phyloP scores from a whole-genome alignment of 2,329 filamentous ascomycete genomes.

The Aspergillus fischeri region DNA sequence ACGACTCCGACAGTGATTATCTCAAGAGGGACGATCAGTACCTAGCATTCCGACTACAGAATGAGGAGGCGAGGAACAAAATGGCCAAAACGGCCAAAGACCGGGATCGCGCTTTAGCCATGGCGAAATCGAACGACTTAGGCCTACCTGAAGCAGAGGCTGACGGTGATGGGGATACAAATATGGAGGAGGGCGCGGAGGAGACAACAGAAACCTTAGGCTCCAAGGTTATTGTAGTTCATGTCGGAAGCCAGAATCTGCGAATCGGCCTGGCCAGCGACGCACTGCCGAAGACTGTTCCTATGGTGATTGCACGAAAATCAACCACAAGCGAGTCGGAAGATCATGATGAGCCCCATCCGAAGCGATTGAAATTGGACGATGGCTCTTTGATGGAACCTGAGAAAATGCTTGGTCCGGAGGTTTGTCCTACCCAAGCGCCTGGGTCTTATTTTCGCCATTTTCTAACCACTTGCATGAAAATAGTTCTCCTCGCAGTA shows the following conservation, averaged over 20 bases:
- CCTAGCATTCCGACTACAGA: conserved; percentile 79
- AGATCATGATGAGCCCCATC: conserved; percentile 72
- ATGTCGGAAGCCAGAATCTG: conserved; percentile 91
- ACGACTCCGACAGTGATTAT: conserved; percentile 65
- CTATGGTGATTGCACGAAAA: conserved; percentile 84
- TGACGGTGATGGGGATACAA: conserved; percentile 48
- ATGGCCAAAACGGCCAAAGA: conserved; percentile 85
- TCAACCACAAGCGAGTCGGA: conserved; percentile 78
- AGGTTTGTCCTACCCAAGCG: conserved; percentile 49
- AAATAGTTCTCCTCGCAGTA: conserved; percentile 61
- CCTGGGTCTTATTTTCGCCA: background rate
- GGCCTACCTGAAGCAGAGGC: conserved; percentile 49
- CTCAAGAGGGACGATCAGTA: conserved; percentile 98
- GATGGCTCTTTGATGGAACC: conserved; percentile 48
- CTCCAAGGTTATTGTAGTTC: conserved; percentile 90
- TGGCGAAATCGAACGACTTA: conserved; percentile 64
- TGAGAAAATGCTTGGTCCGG: conserved; percentile 84
- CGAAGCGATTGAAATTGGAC: conserved; percentile 59
- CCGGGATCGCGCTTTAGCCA: conserved; percentile 76
- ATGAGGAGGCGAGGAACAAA: conserved; percentile 77
- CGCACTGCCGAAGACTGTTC: conserved; percentile 86
- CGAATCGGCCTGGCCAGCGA: conserved; percentile 94
- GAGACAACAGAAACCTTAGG: conserved; percentile 63
- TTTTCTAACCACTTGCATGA: conserved; percentile 3
- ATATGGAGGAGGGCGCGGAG: conserved; percentile 54